Percentiles rank a stretch among this genome's conserved stretches.
Conservation (phyloP, 441 rosid species). For the Pelargonium fulgidum region DNA sequence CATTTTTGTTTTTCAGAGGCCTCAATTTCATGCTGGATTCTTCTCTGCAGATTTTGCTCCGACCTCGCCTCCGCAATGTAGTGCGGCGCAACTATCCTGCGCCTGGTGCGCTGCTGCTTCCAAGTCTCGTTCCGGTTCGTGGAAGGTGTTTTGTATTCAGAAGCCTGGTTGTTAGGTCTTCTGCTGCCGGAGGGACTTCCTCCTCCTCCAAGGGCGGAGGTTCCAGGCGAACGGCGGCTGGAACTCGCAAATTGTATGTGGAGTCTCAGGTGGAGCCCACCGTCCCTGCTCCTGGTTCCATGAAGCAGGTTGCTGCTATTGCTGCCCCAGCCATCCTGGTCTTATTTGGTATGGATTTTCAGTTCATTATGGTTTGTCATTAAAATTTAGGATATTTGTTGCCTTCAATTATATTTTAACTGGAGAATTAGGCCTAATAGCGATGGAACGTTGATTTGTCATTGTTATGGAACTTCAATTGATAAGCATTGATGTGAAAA, state of each 20-base stretch:
- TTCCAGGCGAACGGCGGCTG: conserved; percentile 27
- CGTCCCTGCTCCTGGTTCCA: conserved; percentile 23
- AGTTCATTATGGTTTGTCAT: conserved; percentile 7
- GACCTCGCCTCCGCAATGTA: conserved; percentile 9
- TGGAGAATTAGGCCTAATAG: too few relatives aligned
- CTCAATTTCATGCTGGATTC: conserved; percentile 10
- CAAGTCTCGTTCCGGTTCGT: neutral
- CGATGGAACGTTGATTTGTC: too few relatives aligned
- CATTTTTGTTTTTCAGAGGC: conserved; percentile 7
- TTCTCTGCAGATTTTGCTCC: conserved; percentile 14
- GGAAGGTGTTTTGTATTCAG: conserved; percentile 26
- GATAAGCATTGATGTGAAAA: too few relatives aligned
- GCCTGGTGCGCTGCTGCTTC: conserved; percentile 21
- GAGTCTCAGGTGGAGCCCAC: conserved; percentile 52
- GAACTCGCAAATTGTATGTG: conserved; percentile 44
- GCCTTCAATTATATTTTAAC: too few relatives aligned
- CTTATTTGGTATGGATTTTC: conserved; percentile 51
- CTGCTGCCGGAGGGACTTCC: conserved; percentile 27
- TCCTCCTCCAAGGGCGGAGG: conserved; percentile 13
- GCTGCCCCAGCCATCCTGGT: conserved; percentile 44
- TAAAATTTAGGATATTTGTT: neutral
- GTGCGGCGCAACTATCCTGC: conserved; percentile 13
- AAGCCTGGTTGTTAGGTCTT: conserved; percentile 43
- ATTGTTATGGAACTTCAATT: too few relatives aligned
- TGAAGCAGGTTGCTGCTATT: conserved; percentile 54